These are phyloP conservation scores for Diaporthe velutina DNA, from an alignment of 2,329 filamentous ascomycete genomes.

Conservation along the genomic window DNA sequence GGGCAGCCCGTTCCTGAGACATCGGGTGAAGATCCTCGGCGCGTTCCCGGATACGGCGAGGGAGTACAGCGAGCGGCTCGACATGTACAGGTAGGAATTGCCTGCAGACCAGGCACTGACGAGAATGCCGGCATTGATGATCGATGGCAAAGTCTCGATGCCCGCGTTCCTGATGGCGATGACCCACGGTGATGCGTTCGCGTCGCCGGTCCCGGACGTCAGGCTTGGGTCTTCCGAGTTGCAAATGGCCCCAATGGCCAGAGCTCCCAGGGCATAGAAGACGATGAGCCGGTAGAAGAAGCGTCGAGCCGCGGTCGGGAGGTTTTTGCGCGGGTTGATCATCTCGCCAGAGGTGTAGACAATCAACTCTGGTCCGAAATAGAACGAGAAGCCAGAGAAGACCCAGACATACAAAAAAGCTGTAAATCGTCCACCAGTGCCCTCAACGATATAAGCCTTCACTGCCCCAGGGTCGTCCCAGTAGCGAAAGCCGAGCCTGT, in stretches of 20 bases:
- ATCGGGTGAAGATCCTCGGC: slow-evolving; percentile 59
- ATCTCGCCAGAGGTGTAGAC: slow-evolving; percentile 40
- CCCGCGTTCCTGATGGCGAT: slow-evolving; percentile 73
- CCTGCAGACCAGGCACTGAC: slow-evolving; percentile 52
- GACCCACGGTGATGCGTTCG: slow-evolving; percentile 55
- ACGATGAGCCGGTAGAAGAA: slow-evolving; percentile 49
- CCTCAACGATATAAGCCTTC: slow-evolving; percentile 55
- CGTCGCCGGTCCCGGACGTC: slow-evolving; percentile 48
- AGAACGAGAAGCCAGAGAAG: slow-evolving; percentile 36
- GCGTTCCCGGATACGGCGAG: slow-evolving; percentile 62
- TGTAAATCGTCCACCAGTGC: slow-evolving; percentile 55
- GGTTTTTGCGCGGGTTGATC: slow-evolving; percentile 40
- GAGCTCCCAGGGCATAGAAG: slow-evolving; percentile 48
- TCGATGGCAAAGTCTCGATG: slow-evolving; percentile 69
- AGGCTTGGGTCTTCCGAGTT: slow-evolving; percentile 41
- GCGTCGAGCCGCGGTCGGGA: slow-evolving; percentile 41
- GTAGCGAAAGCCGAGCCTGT: slow-evolving; percentile 56
- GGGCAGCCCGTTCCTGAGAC: slow-evolving; percentile 60
- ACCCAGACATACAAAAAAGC: slow-evolving; percentile 61
- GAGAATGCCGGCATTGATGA: slow-evolving; percentile 77
- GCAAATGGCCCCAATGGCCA: slow-evolving; percentile 42
- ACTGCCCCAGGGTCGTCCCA: slow-evolving; percentile 59
- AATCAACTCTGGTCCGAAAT: slow-evolving; percentile 40
- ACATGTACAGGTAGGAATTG: slow-evolving; percentile 51
- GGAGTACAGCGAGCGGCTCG: slow-evolving; percentile 56